Base-by-base conservation (phyloP, 2,329 filamentous ascomycete species). In the Penicillium italicum region DNA sequence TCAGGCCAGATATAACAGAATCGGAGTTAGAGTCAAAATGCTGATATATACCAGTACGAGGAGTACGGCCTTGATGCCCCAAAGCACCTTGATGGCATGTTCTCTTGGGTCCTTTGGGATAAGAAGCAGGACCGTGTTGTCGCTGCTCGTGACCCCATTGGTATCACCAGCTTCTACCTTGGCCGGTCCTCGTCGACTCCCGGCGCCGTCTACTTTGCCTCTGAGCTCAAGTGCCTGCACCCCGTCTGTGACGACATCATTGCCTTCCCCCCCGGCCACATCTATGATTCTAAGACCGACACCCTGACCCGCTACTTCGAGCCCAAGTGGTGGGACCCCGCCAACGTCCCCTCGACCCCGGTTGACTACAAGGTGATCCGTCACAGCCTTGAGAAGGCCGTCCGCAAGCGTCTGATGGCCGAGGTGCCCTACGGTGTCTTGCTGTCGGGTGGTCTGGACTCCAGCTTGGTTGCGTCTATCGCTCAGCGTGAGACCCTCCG, bases 31-130 rank as follows among this genome's bases (percentile, higher is more conserved):
- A 45, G 9, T n/a, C n/a, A 6, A 22, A 11, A 56, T 28, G 56
- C 62, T 71, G 50, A 70, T 56, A 24, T 31, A 24, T 31, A 58
- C 41, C 59, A 96, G 90, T 99, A 99, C 74, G 84, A 91, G 79
- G 86, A 97, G 77, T 85, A 95, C 83, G 94, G 87, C 69, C 82
- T 95, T 66, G 91, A 97, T 70, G 91, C 93, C 56, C 92, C 94
- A 60, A 94, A 93, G 77, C 82, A 91, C 76, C 86, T 99, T 65
- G 94, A 99, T 74, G 94, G 94, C 80, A 99, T 99, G 94, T 99
- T 99, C 84, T 97, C 93, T 16, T 99, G 95, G 79, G 92, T 99
- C 54, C 84, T 99, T 50, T 96, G 96, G 78, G 94, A 99, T 80
- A 96, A 96, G 84, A 87, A 85, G 65, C 86, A 91, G 75, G 89